phyloP scores from a whole-genome alignment of 768 basidiomycete genomes.

The Termitomyces sp. region DNA sequence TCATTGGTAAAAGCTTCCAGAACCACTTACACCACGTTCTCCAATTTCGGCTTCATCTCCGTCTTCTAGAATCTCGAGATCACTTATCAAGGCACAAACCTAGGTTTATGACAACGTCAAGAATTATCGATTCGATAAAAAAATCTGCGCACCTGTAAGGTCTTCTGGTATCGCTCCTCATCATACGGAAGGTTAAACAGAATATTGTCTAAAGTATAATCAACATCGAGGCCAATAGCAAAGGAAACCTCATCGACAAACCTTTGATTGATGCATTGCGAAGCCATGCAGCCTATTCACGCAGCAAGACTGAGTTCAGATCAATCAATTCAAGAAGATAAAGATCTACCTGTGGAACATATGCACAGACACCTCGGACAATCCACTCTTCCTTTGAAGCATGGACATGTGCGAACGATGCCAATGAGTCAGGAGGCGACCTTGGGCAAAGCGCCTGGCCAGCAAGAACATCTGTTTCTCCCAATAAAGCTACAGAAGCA shows the following conservation, averaged over 20 bases:
- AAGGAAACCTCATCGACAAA: constrained; percentile 7
- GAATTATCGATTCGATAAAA: constrained; percentile 9
- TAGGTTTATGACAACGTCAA: constrained; percentile 7
- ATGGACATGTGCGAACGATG: constrained; percentile 41
- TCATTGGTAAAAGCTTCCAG: not conserved
- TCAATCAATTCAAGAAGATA: not conserved
- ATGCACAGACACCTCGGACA: constrained; percentile 74
- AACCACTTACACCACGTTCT: constrained; percentile 62
- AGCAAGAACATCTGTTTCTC: constrained; percentile 79
- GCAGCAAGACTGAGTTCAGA: not conserved
- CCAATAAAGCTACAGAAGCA: constrained; percentile 56
- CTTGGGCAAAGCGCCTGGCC: constrained; percentile 82
- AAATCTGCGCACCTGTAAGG: constrained; percentile 53
- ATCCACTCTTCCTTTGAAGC: constrained; percentile 64
- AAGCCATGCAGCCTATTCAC: constrained; percentile 51
- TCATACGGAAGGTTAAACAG: constrained; percentile 68
- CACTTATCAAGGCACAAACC: constrained; percentile 64
- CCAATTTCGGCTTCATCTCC: constrained; percentile 87
- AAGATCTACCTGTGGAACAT: constrained; percentile 68
- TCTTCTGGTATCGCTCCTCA: constrained; percentile 68
- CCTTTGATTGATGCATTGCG: constrained; percentile 65
- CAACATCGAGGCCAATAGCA: not conserved
- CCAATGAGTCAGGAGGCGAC: constrained; percentile 76
- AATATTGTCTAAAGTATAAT: constrained; percentile 41
- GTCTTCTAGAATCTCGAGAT: constrained; percentile 80